phyloP scores from a whole-genome alignment of 345 rosid species.

The Draba incana region DNA sequence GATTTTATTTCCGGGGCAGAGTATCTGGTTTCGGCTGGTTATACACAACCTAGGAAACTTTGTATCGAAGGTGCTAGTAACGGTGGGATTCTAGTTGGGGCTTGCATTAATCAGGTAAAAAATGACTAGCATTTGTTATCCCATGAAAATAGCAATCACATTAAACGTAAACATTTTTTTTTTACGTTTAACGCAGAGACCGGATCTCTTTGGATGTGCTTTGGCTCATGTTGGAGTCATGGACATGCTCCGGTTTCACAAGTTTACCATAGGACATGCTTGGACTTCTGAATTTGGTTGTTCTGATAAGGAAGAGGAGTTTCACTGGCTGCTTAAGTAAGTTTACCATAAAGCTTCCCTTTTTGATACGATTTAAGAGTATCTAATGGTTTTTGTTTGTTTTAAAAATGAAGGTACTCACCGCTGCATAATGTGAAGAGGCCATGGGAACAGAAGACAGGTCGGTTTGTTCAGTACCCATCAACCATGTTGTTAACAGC shows the following conservation, averaged over 20 bases:
- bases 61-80: slow-evolving; percentile 97
- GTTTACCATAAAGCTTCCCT: slow-evolving; percentile 30
- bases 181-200: slow-evolving; percentile 59
- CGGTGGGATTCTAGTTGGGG: slow-evolving; percentile 92
- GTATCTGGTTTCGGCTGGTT: slow-evolving; percentile 74
- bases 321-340: slow-evolving; percentile 89
- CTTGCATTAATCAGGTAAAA: slow-evolving; percentile 93
- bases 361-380: not conserved
- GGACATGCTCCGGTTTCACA: slow-evolving; percentile 98
- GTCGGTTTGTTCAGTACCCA: slow-evolving; percentile 64
- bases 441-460: slow-evolving; percentile 75
- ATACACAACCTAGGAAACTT: slow-evolving; percentile 69
- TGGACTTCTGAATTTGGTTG: slow-evolving; percentile 95
- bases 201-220: slow-evolving; percentile 97
- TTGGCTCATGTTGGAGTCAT: slow-evolving; percentile 98
- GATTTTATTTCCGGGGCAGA: slow-evolving; percentile 86
- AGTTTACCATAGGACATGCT: slow-evolving; percentile 96
- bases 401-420: slow-evolving; percentile 62
- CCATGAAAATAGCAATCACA: not conserved
- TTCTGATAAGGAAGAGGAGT: slow-evolving; percentile 86
- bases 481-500: slow-evolving; percentile 93
- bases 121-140: not conserved
- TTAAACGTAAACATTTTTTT: not conserved
- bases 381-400: slow-evolving; percentile 17
- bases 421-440: slow-evolving; percentile 93